phyloP scores from a whole-genome alignment of 106 monocot species.

The Phalaenopsis equestris region DNA sequence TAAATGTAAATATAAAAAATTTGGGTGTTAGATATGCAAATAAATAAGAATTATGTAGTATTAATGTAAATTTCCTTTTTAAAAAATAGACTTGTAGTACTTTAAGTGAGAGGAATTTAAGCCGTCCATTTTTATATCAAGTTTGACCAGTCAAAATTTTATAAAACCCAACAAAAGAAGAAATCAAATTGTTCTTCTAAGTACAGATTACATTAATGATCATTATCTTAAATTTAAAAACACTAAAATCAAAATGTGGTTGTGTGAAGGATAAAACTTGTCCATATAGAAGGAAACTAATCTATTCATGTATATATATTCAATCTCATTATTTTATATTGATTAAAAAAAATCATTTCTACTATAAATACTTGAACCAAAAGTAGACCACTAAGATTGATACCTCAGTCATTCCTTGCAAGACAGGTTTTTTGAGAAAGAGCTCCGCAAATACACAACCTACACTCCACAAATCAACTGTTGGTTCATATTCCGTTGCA shows the following conservation, averaged over 20 bases:
- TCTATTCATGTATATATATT: not conserved
- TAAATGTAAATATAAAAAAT: too few species aligned
- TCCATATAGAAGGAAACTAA: not conserved
- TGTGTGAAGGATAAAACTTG: not conserved
- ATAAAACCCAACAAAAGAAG: too few species aligned
- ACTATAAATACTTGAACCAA: not conserved
- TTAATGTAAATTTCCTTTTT: too few species aligned
- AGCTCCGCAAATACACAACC: constrained; percentile 89
- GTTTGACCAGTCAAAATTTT: too few species aligned
- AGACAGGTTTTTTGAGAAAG: constrained; percentile 49
- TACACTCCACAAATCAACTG: constrained; percentile 92
- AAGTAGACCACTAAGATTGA: not conserved
- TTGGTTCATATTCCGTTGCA: constrained; percentile 63
- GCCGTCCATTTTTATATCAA: too few species aligned
- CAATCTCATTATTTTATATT: not conserved
- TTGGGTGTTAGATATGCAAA: too few species aligned
- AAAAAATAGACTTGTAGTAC: too few species aligned
- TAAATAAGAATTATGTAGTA: too few species aligned
- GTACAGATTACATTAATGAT: not conserved
- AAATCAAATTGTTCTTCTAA: not conserved
- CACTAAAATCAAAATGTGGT: not conserved
- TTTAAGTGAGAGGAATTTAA: too few species aligned
- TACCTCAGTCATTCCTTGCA: constrained; percentile 90
- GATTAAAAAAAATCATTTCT: not conserved
- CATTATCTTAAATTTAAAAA: not conserved